phyloP scores from a whole-genome alignment of 257 asterid genomes.

The Gentiana dahurica region DNA sequence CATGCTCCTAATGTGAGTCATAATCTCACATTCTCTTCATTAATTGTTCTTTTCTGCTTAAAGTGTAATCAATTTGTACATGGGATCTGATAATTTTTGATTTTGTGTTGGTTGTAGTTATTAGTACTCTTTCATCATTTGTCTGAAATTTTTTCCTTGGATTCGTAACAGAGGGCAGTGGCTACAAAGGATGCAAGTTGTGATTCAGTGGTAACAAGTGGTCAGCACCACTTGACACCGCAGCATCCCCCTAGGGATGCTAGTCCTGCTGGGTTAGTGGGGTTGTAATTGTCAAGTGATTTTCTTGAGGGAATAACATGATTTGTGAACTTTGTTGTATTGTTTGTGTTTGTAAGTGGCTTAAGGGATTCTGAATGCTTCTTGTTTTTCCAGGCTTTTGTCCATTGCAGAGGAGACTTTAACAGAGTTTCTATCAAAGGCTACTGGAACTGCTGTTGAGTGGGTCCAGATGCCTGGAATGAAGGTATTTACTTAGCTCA shows the following conservation, averaged over 20 bases:
- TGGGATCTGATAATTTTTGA: neutral
- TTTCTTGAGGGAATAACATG: constrained; percentile 31
- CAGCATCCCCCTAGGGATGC: constrained; percentile 97
- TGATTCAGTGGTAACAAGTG: constrained; percentile 86
- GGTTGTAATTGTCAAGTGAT: constrained; percentile 29
- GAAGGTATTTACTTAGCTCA: constrained; percentile 42
- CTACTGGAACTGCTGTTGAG: constrained; percentile 97
- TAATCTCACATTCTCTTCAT: neutral
- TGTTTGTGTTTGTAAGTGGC: constrained; percentile 28
- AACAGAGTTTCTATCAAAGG: constrained; percentile 94
- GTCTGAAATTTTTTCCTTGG: neutral
- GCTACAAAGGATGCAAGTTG: constrained; percentile 80
- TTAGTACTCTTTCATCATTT: neutral
- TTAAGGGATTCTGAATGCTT: constrained; percentile 23
- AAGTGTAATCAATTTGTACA: neutral
- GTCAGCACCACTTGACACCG: constrained; percentile 69
- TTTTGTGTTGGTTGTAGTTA: neutral
- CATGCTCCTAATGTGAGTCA: constrained; percentile 46
- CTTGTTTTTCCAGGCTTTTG: constrained; percentile 56
- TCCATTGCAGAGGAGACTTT: constrained; percentile 96
- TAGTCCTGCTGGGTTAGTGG: constrained; percentile 96
- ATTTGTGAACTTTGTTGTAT: constrained; percentile 22
- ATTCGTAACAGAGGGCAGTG: constrained; percentile 41
- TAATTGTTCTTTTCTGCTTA: neutral
- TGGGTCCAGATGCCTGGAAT: constrained; percentile 99